Percentiles rank a stretch among this genome's conserved stretches.
phyloP scores from a whole-genome alignment of 176 grass and related monocot species.

The Rhynchospora breviuscula region DNA sequence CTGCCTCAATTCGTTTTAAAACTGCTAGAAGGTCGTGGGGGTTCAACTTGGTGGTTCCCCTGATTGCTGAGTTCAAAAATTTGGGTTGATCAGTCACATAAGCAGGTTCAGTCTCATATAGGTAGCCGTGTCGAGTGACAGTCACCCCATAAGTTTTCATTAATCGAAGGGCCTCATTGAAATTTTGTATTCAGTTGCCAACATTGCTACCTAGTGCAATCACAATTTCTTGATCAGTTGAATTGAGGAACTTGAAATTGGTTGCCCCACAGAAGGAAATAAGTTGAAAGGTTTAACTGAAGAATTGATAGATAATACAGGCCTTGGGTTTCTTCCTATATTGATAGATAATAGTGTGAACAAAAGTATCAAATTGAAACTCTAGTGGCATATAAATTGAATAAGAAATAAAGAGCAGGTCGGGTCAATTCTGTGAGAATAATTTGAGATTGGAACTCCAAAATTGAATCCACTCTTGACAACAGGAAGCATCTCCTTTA shows the following conservation, averaged over 20 bases:
- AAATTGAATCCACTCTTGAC: conserved; percentile 11
- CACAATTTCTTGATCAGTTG: conserved; percentile 49
- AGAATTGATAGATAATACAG: not conserved
- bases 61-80: too few species aligned
- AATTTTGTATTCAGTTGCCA: conserved; percentile 49
- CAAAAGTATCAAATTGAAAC: not conserved
- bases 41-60: too few species aligned
- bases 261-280: not conserved
- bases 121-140: conserved; percentile 56
- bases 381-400: too few species aligned
- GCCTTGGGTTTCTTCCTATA: conserved; percentile 20
- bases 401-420: not conserved
- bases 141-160: conserved; percentile 57
- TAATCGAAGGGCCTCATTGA: conserved; percentile 41
- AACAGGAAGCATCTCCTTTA: conserved; percentile 36
- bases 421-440: conserved; percentile 10
- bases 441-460: not conserved
- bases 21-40: conserved; percentile 41
- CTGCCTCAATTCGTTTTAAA: conserved; percentile 69
- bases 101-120: conserved; percentile 75
- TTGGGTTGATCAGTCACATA: too few species aligned
- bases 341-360: not conserved
- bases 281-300: not conserved
- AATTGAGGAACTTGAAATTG: not conserved
- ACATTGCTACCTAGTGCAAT: conserved; percentile 83